Conservation (phyloP, 306 rosid species). For the Glycine latifolia region DNA sequence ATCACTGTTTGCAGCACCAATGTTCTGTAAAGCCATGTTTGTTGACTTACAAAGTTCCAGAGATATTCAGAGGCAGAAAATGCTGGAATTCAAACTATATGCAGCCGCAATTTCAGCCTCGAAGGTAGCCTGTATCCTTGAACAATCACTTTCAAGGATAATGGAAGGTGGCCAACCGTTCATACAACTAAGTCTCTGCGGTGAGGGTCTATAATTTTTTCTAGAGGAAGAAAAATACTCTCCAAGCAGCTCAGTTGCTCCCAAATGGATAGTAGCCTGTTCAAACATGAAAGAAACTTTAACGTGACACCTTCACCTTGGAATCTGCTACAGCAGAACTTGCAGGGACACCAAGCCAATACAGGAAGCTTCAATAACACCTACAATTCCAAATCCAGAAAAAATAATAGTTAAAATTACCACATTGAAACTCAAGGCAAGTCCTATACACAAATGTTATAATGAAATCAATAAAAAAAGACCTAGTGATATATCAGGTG, state of each 20-base stretch:
- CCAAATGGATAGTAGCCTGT: conserved; percentile 58
- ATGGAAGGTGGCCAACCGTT: conserved; percentile 55
- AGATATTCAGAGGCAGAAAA: conserved; percentile 35
- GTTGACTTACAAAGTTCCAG: background rate
- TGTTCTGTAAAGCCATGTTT: conserved; percentile 75
- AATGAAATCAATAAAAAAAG: no score
- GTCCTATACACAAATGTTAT: background rate
- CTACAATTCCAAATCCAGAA: background rate
- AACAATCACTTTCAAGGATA: conserved; percentile 35
- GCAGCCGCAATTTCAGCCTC: conserved; percentile 27
- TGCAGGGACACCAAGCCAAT: conserved; percentile 5
- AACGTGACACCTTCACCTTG: conserved; percentile 54
- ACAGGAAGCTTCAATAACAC: background rate
- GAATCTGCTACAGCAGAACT: conserved; percentile 43
- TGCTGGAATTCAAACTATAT: background rate
- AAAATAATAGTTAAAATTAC: background rate
- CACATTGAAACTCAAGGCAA: background rate
- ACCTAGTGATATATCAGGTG: no score
- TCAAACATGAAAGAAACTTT: conserved; percentile 69
- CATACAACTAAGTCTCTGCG: conserved; percentile 53
- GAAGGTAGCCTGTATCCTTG: conserved; percentile 20
- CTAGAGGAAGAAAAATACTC: conserved; percentile 53
- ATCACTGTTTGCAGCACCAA: conserved; percentile 78
- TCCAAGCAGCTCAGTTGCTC: conserved; percentile 62
- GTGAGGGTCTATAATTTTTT: conserved; percentile 52